phyloP scores from a whole-genome alignment of 495 filamentous ascomycete species.

The Tuber borchii region DNA sequence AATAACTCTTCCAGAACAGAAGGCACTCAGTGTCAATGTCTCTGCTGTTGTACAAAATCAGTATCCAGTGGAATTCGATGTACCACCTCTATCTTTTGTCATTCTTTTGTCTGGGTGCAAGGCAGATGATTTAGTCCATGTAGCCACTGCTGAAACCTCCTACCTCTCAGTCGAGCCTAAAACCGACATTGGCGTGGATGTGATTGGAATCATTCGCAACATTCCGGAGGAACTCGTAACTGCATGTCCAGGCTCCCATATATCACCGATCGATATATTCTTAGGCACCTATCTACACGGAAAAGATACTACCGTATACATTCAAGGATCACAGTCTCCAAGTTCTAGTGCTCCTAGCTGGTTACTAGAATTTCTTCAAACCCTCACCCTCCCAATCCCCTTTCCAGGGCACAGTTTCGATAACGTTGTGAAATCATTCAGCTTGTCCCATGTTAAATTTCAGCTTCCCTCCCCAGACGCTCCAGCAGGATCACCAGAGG shows the following conservation, averaged over 20 bases:
- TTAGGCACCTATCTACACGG: constrained; percentile 76
- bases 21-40: constrained; percentile 70
- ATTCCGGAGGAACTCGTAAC: constrained; percentile 64
- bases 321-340: constrained; percentile 67
- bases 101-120: constrained; percentile 73
- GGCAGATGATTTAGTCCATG: constrained; percentile 52
- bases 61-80: constrained; percentile 64
- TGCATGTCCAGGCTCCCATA: constrained; percentile 63
- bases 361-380: constrained; percentile 71
- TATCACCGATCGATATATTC: constrained; percentile 79
- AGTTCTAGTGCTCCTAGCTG: constrained; percentile 63
- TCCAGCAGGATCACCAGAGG: constrained; percentile 64
- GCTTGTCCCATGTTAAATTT: constrained; percentile 75
- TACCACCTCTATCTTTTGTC: constrained; percentile 75
- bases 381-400: constrained; percentile 73
- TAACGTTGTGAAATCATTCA: constrained; percentile 76
- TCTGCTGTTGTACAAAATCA: constrained; percentile 61
- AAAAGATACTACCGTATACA: constrained; percentile 65
- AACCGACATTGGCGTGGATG: constrained; percentile 58
- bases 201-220: constrained; percentile 59
- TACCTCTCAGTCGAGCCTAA: constrained; percentile 59
- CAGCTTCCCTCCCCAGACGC: constrained; percentile 70
- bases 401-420: constrained; percentile 75
- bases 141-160: constrained; percentile 65
- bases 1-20: constrained; percentile 49